Percentiles rank a stretch among this genome's conserved stretches.
These are phyloP conservation scores for Podaxis sp. DNA, from an alignment of 768 basidiomycete species.

Conservation along the genomic window DNA sequence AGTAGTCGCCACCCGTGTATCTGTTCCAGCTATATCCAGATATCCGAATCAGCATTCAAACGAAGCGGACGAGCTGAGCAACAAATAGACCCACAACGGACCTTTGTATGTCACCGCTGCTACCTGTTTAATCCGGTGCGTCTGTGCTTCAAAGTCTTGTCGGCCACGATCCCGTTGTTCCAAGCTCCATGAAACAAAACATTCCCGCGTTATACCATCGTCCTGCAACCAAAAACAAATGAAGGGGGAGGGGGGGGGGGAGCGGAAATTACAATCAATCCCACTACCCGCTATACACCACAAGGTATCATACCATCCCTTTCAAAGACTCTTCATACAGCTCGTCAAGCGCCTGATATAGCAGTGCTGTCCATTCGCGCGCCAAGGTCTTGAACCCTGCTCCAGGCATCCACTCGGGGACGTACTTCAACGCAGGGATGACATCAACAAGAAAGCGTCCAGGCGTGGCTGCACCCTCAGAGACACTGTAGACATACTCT, in stretches of 20 bases:
- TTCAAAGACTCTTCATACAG: not conserved
- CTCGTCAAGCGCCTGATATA: not conserved
- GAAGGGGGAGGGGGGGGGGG: not conserved
- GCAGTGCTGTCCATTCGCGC: not conserved
- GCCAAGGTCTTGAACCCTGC: not conserved
- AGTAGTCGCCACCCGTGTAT: not conserved
- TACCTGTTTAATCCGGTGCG: not conserved
- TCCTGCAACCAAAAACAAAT: not conserved
- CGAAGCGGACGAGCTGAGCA: not conserved
- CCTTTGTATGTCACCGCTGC: not conserved
- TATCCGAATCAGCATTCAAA: not conserved
- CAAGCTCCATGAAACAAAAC: not conserved
- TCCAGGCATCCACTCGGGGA: constrained; percentile 9
- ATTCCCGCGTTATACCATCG: not conserved
- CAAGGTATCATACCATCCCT: not conserved
- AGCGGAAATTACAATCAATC: not conserved
- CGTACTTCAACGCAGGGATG: constrained; percentile 2
- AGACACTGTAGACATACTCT: not conserved
- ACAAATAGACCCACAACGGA: not conserved
- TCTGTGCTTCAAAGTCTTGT: not conserved
- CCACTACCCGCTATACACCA: not conserved
- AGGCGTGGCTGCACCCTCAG: not conserved
- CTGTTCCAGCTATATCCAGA: constrained; percentile 2
- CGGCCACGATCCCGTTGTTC: not conserved
- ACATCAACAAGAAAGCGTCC: constrained; percentile 7